phyloP scores from a whole-genome alignment of 2,329 filamentous ascomycete genomes.

The Diatrype stigma region DNA sequence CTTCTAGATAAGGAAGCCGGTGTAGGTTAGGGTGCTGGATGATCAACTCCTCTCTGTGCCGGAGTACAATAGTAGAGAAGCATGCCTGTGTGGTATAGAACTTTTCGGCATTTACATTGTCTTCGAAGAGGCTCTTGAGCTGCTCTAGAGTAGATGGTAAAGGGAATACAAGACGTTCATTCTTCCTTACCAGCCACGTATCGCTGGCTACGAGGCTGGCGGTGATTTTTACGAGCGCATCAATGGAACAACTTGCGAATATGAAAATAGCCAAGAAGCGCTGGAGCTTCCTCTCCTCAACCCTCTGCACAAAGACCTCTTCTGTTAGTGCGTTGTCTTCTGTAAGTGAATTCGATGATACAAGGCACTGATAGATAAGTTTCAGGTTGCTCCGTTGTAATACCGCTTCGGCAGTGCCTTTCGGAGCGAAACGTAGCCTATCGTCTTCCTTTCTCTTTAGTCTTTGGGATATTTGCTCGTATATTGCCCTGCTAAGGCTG shows the following conservation, averaged over 20 bases:
- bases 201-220: constrained; percentile 12
- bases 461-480: constrained; percentile 8
- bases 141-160: constrained; percentile 15
- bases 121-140: constrained; percentile 18
- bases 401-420: constrained; percentile 15
- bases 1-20: constrained; percentile 30
- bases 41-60: constrained; percentile 23
- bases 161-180: constrained; percentile 1
- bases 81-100: constrained; percentile 28
- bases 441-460: constrained; percentile 15
- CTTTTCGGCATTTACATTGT: constrained; percentile 17
- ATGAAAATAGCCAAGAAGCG: constrained; percentile 28
- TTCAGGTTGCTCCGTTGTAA: constrained; percentile 12
- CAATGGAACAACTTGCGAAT: constrained; percentile 22
- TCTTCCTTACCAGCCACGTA: constrained; percentile 2
- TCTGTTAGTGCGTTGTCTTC: constrained; percentile 10
- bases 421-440: constrained; percentile 15
- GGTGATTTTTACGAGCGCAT: constrained; percentile 16
- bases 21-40: constrained; percentile 16
- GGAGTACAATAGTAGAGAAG: constrained; percentile 29
- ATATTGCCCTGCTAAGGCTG: constrained; percentile 2
- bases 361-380: constrained; percentile 14
- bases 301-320: constrained; percentile 13
- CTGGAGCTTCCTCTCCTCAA: constrained; percentile 22
- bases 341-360: constrained; percentile 2